A percentile compares a stretch with the other conserved stretches of the same genome.
Conservation (phyloP, 345 rosid genomes). For the Acer campestre region DNA sequence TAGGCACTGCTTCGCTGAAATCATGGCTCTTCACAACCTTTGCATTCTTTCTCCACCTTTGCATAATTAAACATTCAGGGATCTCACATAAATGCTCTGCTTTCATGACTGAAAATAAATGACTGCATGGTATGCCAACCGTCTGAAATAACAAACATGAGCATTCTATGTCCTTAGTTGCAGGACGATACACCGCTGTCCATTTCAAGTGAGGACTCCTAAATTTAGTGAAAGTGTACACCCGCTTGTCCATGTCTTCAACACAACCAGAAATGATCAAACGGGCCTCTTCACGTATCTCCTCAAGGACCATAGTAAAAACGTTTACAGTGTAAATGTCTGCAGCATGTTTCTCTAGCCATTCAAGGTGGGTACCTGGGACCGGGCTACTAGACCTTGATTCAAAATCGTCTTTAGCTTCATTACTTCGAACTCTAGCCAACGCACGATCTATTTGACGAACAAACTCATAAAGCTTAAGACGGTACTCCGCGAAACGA, state of each 20-base stretch:
- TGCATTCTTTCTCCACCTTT: slow-evolving; percentile 1
- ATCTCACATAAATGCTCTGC: background rate
- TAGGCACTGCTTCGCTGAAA: background rate
- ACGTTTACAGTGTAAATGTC: background rate
- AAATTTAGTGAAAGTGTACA: slow-evolving; percentile 5
- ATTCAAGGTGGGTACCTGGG: background rate
- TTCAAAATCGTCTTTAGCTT: slow-evolving; percentile 3
- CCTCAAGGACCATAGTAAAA: background rate
- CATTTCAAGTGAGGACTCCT: slow-evolving; percentile 4
- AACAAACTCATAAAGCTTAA: background rate
- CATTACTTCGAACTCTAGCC: slow-evolving; percentile 1
- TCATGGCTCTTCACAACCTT: background rate
- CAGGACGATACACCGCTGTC: background rate
- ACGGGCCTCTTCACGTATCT: background rate
- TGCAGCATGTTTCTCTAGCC: slow-evolving; percentile 5
- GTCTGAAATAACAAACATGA: slow-evolving; percentile 3
- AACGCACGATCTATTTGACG: background rate
- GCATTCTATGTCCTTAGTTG: slow-evolving; percentile 4
- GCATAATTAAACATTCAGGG: background rate
- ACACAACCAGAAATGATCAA: background rate
- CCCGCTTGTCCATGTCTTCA: background rate
- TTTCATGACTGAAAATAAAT: slow-evolving; percentile 8
- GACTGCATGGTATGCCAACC: slow-evolving; percentile 1
- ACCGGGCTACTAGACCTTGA: background rate
- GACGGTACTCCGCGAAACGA: background rate